Evolutionary conservation across 768 basidiomycete species (phyloP), one percentile per base, ranked within the genome.

Genomic region (Rhodotorula paludigena): DNA sequence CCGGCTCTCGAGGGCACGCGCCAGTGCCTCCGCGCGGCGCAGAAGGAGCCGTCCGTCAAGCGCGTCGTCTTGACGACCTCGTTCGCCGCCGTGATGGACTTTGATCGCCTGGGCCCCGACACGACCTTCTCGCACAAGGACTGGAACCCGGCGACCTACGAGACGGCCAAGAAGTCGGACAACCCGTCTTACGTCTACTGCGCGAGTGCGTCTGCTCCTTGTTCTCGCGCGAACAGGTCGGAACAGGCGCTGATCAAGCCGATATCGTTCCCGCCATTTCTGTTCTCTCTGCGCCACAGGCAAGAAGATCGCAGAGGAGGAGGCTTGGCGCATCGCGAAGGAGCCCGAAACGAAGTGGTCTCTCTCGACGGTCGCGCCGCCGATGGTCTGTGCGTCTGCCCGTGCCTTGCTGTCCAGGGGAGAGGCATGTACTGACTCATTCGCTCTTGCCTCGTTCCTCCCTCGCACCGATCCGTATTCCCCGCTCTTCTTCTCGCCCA

Each of bases 61-160:
- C 84, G 89, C 6, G 80, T 91, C 49, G 84, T 89, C 18, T 76
- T 88, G 61, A 88, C 87, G 0, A 85, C 84, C 18, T 89, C 87
- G 4, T 79, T 77, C 52, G 87, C 83, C 5, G 45, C 1, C 25
- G 62, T 66, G 9, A 49, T 65, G 45, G 60, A 66, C 55, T 32
- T 60, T 4, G 23, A 63, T 33, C 36, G 28, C 7, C 12, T 63
- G 21, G 20, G 39, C 12, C 61, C 59, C 30, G 66, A 82, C 10
- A 57, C 47, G 32, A 61, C 60, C 3, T 75, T 71, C 33, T 30
- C 38, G 4, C 35, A 65, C 21, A 71, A 72, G 18, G 81, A 88
- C 77, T 89, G 88, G 89, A 86, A 87, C 71, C 76, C 84, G 11
- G 78, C 78, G 49, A 79, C 83, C 7, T 74, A 83, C 28, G 74